Conservation (phyloP, 2,329 filamentous ascomycete genomes). For the Botryosphaeria dothidea region DNA sequence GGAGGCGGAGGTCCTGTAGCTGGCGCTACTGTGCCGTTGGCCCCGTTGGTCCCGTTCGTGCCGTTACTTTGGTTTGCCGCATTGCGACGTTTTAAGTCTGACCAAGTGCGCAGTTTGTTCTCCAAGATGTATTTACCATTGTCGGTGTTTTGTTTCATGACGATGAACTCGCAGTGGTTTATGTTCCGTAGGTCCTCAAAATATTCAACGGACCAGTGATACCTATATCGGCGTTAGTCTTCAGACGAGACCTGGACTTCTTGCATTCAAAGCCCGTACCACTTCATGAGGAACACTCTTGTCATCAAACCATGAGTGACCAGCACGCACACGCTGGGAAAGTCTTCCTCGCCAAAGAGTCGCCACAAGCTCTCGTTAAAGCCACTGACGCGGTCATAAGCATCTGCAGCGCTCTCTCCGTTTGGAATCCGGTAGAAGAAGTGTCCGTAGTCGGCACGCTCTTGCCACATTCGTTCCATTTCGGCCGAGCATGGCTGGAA, state of each 20-base stretch:
- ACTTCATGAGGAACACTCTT: conserved; percentile 97
- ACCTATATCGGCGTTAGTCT: conserved; percentile 40
- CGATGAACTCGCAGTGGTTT: conserved; percentile 96
- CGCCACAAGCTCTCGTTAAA: conserved; percentile 98
- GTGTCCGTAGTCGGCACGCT: conserved; percentile 96
- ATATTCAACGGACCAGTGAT: conserved; percentile 97
- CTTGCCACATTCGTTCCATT: conserved; percentile 99
- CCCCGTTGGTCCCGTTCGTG: conserved; percentile 21
- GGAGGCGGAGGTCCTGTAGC: conserved; percentile 45
- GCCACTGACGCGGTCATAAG: conserved; percentile 90
- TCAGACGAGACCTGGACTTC: neutral
- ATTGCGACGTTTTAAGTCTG: conserved; percentile 67
- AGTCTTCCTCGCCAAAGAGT: conserved; percentile 89
- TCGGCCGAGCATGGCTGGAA: conserved; percentile 95
- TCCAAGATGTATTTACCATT: conserved; percentile 87
- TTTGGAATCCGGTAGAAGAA: conserved; percentile 99
- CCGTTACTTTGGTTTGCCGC: conserved; percentile 27
- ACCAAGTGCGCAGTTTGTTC: conserved; percentile 93
- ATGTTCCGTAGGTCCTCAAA: conserved; percentile 97
- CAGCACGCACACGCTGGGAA: conserved; percentile 88
- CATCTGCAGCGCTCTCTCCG: conserved; percentile 93
- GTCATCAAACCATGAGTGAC: conserved; percentile 98
- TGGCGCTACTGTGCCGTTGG: conserved; percentile 44
- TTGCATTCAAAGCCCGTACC: conserved; percentile 49
- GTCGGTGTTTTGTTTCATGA: conserved; percentile 80